These are phyloP conservation scores for Tetradesmus lagerheimii DNA, from an alignment of 139 green algal species.

Conservation along the genomic window DNA sequence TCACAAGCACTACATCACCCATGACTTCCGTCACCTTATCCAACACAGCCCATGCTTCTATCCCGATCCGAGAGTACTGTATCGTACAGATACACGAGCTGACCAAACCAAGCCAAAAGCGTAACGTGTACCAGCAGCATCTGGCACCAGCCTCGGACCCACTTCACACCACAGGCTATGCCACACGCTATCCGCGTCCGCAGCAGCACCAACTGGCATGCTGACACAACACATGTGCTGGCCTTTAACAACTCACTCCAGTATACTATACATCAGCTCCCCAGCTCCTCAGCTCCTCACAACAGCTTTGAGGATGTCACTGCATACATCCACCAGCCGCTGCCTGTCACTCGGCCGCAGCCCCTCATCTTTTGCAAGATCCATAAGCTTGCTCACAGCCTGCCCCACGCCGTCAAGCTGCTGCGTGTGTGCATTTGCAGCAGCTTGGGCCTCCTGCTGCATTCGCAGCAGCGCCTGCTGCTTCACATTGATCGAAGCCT, in stretches of 20 bases:
- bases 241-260: no score
- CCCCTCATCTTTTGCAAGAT: background rate
- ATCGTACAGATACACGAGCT: background rate
- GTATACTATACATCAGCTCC: no score
- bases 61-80: background rate
- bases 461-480: background rate
- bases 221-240: no score
- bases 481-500: background rate
- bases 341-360: background rate
- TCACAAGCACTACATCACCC: no score
- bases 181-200: no score
- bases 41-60: no score
- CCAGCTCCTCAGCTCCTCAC: background rate
- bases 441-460: background rate
- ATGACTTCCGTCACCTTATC: no score
- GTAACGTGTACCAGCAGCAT: background rate
- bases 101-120: no score
- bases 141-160: background rate
- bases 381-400: background rate
- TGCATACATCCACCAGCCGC: background rate
- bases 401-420: background rate
- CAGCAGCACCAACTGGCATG: no score
- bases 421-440: background rate
- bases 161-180: no score
- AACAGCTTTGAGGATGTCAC: constrained; percentile 2